Evolutionary conservation across 2,329 filamentous ascomycete genomes (phyloP), one percentile per base, ranked within the genome.

Genomic region (Sarocladium strictum): DNA sequence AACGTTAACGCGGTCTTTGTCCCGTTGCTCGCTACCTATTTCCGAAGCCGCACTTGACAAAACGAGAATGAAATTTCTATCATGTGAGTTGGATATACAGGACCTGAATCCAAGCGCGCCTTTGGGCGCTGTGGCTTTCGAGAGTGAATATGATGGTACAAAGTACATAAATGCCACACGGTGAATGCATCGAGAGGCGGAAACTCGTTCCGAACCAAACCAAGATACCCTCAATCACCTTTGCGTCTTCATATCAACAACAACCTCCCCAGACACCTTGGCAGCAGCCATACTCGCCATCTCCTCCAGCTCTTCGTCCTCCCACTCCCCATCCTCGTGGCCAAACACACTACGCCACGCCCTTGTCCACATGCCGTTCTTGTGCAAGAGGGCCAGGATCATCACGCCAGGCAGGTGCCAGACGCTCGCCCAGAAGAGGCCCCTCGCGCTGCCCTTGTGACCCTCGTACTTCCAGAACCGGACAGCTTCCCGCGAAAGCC

Each of bases 391-490:
- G 2, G 91, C 93, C 57, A 97, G 75, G 47, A 97, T 90, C 77
- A 99, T 84, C 40, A 97, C 80, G 24, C 87, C 87, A 0, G 94
- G 94, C 49, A 99, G 70, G 72, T 97, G 92, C 94, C 93, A 97
- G 10, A 99, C 90, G 68, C 90, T 96, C 1, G 94, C 92, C 94
- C 94, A 99, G 70, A 99, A 99, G 53, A 99, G 70, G 0, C 87
- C 86, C 55, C 90, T 81, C 2, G 94, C 92, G 17, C 82, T 90
- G 2, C 92, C 92, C 62, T 86, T 85, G 58, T 86, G 81, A 12
- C 93, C 93, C 63, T 90, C 83, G 26, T 82, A 75, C 58, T 79
- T 81, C 86, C 89, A 96, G 72, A 97, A 97, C 35, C 78, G 76
- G 62, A 89, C 82, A 0, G 93, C 90, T 69, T 95, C 86, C 54